Evolutionary conservation across 805 yeast genomes (phyloP), one percentile per base, ranked within the genome.

Genomic region (Clavispora asparagi): DNA sequence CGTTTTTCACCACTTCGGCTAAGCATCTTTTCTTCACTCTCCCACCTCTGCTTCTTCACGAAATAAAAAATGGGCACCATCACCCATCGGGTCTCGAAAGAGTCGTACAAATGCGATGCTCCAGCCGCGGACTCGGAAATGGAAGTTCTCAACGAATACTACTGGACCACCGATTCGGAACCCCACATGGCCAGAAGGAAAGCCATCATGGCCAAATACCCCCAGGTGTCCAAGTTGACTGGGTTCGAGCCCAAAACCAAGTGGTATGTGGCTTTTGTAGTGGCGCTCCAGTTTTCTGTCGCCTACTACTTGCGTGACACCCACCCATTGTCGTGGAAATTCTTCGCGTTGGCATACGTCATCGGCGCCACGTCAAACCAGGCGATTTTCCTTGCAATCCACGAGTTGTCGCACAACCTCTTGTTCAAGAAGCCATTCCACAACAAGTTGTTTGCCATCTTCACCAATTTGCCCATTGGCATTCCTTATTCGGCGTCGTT

Each of bases 221-320:
- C 97, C 0, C 82, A 88, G 50, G 86, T 90, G 19, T 73, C 84
- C 19, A 85, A 85, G 61, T 74, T 90, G 23, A 83, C 87, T 42
- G 97, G 97, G 5, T 87, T 81, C 49, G 97, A 90, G 63, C 95
- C 96, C 1, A 64, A 75, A 43, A 90, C 97, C 3, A 90, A 89
- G 60, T 90, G 84, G 71, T 78, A 86, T 13, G 82, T 86, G 14
- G 48, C 74, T 6, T 70, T 72, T 1, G 92, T 90, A 7, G 91
- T 87, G 12, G 48, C 70, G 1, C 53, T 85, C n/a, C 97, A 90
- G 64, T 68, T 88, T 17, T 43, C 76, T 1, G 64, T 76, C 6
- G 95, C 96, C 0, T 82, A 77, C 57, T 62, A 73, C 46, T 67
- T 90, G 43, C 71, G 85, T 46, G 62, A 84, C 56, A 74, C 82